phyloP scores from a whole-genome alignment of 768 basidiomycete genomes.

The Cantharellus anzutake region DNA sequence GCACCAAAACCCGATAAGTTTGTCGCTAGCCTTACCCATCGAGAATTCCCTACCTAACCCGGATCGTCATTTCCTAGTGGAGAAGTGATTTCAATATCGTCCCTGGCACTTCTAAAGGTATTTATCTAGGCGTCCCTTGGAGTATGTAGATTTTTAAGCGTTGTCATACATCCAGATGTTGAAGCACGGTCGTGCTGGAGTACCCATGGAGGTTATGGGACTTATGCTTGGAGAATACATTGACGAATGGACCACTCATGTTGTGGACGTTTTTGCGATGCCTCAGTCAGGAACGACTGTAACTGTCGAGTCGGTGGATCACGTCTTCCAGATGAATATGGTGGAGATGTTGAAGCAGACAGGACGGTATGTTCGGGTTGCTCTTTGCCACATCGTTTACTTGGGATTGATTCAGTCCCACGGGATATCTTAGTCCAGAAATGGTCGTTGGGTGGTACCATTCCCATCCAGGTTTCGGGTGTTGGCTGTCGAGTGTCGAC shows the following conservation, averaged over 20 bases:
- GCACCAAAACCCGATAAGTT: neutral
- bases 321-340: constrained; percentile 98
- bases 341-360: constrained; percentile 99
- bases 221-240: constrained; percentile 96
- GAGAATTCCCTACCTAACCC: neutral
- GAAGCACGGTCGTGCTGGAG: constrained; percentile 95
- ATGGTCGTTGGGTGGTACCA: constrained; percentile 99
- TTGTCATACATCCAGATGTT: constrained; percentile 50
- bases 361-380: constrained; percentile 44
- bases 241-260: constrained; percentile 82
- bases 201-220: constrained; percentile 99
- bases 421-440: constrained; percentile 44
- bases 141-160: constrained; percentile 1
- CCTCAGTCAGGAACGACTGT: constrained; percentile 96
- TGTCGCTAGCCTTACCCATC: neutral
- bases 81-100: constrained; percentile 93
- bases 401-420: neutral
- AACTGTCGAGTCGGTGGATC: constrained; percentile 94
- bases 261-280: constrained; percentile 97
- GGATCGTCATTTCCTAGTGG: constrained; percentile 28
- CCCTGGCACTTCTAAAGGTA: constrained; percentile 90
- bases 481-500: constrained; percentile 97
- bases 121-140: neutral
- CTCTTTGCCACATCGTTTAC: neutral
- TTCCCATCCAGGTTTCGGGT: constrained; percentile 98